Base-by-base conservation (phyloP, 352 stramenopile genomes). In the Pythium insidiosum region DNA sequence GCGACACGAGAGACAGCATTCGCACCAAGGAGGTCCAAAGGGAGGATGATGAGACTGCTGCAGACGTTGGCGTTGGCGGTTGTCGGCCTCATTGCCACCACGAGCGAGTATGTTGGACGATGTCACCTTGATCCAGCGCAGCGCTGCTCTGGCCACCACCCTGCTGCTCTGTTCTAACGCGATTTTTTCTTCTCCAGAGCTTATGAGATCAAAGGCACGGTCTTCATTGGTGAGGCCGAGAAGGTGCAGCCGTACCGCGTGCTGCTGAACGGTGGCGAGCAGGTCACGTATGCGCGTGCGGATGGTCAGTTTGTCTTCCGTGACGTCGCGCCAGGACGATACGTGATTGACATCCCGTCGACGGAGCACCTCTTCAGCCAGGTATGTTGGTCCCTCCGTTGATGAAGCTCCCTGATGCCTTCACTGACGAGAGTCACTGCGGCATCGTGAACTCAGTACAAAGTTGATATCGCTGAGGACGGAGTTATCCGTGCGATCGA, bases 271-370 rank as follows among this genome's bases (percentile, higher is more conserved):
- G 79, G 79, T 24, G 76, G 75, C 20, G 76, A 87, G 43, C 68
- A 87, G 41, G 65, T 78, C 24, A 68, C 66, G 13, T 87, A 88
- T 43, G 65, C 78, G 35, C 73, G 66, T 24, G 50, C 63, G 0
- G 75, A 87, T 47, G 76, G 79, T 23, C 67, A 63, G 10, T 92
- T 92, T 46, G 41, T 75, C 29, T 86, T 92, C 53, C 69, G 68
- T n/a, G 71, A 88, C 47, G 66, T 92, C 12, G 60, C 60, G 5
- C 63, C 70, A 6, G 79, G 74, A 25, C 74, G 73, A 37, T 88
- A 92, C 56, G 73, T 86, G 16, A 60, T 92, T 28, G 76, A 87
- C 46, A 74, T 92, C 36, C 66, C 70, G 38, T 81, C 72, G 1
- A 58, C 69, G 24, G 50, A 66, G 33, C 79, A 76, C 58, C 62